phyloP scores from a whole-genome alignment of 176 grass and related monocot genomes.

The Hyparrhenia diplandra region DNA sequence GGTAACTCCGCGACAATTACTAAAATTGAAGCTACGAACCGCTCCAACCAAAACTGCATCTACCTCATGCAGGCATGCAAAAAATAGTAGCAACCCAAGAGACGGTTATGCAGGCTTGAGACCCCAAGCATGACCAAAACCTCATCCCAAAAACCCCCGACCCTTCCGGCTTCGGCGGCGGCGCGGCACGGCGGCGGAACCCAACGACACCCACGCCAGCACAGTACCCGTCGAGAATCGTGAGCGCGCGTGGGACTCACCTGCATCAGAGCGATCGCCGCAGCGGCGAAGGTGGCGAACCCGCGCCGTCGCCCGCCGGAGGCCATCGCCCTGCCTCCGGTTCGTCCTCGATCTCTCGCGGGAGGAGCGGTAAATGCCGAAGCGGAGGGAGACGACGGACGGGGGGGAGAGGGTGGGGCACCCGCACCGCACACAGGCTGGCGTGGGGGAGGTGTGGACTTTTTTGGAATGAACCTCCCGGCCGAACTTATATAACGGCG shows the following conservation, averaged over 20 bases:
- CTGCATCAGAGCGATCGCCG: slow-evolving; percentile 26
- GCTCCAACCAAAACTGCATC: not conserved
- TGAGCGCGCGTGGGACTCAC: not conserved
- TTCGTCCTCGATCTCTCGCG: slow-evolving; percentile 20
- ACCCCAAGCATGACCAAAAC: slow-evolving; percentile 11
- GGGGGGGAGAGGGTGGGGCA: not conserved
- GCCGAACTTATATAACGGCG: slow-evolving; percentile 7
- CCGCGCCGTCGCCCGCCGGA: slow-evolving; percentile 24
- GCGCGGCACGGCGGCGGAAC: not conserved
- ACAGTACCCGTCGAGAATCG: not conserved
- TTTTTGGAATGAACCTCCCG: slow-evolving; percentile 3
- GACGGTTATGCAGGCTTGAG: not conserved
- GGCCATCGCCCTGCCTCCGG: slow-evolving; percentile 14
- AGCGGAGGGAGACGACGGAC: not conserved
- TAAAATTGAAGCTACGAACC: not conserved
- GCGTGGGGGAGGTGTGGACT: slow-evolving; percentile 37
- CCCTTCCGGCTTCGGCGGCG: not conserved
- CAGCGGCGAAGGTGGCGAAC: slow-evolving; percentile 7
- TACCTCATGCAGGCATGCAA: not conserved
- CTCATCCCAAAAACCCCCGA: not conserved
- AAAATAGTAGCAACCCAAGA: slow-evolving; percentile 10
- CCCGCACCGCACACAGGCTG: not conserved
- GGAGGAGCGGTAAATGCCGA: slow-evolving; percentile 26
- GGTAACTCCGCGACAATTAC: not conserved
- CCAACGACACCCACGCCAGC: not conserved